Base-by-base conservation (phyloP, 257 asterid species). In the Gynochthodes officinalis region DNA sequence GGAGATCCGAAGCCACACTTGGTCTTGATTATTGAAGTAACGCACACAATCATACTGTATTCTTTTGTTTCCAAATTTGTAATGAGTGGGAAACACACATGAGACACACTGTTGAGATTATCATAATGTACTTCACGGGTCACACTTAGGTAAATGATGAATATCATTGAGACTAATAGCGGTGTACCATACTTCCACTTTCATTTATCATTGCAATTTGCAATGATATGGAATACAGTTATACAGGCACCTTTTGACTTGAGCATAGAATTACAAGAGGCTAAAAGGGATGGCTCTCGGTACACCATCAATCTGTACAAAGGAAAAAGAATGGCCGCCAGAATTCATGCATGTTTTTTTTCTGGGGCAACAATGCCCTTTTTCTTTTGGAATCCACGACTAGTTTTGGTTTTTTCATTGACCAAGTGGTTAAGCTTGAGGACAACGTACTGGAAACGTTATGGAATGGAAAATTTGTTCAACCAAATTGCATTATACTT, bases 1-100 rank as follows among this genome's bases (percentile, higher is more conserved):
- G 98, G 98, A 92, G 88, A 64, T 92, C 97, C 58, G 82, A 85
- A 65, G 77, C 90, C 46, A 70, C 55, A 5, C n/a, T 30, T 77
- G 67, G 4, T 27, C 71, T 76, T 71, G 86, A 81, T 60, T 87
- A 84, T 75, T 84, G 64, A 75, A 58, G 44, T 13, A 66, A 9
- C 15, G 21, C 13, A 7, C 14, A 11, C 19, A 50, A 1, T 18
- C 33, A 8, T 44, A n/a, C 3, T 42, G 18, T 18, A 42, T 39
- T 52, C 15, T 65, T 74, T 65, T 1, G 40, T 40, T 18, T 65
- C 19, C 63, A 32, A 64, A 21, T 44, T 32, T 19, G 65, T 37
- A 65, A 65, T 42, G 67, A 14, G 59, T 32, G 72, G 72, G 59
- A 73, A 54, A 54, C 40, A 54, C 1, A 14, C 14, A 15, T 11